Evolutionary conservation across 1,139 yeast species (phyloP), one percentile per base, ranked within the genome.

Genomic region (Geotrichum cucujoidarum): DNA sequence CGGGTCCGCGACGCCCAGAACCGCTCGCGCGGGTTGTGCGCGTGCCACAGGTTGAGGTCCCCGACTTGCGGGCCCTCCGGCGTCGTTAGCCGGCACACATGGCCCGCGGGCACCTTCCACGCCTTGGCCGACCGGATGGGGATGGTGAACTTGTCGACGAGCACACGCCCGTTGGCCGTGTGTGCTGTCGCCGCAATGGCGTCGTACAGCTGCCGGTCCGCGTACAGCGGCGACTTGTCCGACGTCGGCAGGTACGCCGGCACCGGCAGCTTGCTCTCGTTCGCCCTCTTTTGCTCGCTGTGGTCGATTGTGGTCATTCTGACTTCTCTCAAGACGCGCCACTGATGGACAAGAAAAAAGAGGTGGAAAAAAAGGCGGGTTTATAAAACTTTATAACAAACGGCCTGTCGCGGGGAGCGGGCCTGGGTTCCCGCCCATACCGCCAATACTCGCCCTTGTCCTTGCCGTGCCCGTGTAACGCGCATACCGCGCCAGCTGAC

Each of bases 31-130:
- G 81, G 83, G 59, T 80, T 78, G 55, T 76, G 71, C 37, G 67
- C 67, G 58, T 74, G 77, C 86, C 85, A 80, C 44, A 79, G 74
- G 63, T 81, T 80, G 62, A 80, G 72, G 58, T 81, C 86, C 57
- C 84, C 80, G 3, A 81, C 86, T 60, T 80, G 86, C 1, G 86
- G 83, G 1, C 86, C 86, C 55, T 80, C 80, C 1, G 84, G 82
- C 0, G 84, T 77, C 4, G 78, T 76, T 47, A 81, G 68, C 32
- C 86, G 67, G 54, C 81, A 78, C 24, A 80, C 73, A 27, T 75
- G 69, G 14, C 77, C 78, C 20, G 80, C 79, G 11, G 83, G 81
- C 13, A 80, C 78, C 53, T 74, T 75, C 67, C 82, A 77, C 0
- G 84, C 81, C 47, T 75, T 69, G 2, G 81, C 86, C 0, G 80